A percentile compares a stretch with the other conserved stretches of the same genome.
Conservation (phyloP, 139 green algal genomes). For the Yamagishiella unicocca region DNA sequence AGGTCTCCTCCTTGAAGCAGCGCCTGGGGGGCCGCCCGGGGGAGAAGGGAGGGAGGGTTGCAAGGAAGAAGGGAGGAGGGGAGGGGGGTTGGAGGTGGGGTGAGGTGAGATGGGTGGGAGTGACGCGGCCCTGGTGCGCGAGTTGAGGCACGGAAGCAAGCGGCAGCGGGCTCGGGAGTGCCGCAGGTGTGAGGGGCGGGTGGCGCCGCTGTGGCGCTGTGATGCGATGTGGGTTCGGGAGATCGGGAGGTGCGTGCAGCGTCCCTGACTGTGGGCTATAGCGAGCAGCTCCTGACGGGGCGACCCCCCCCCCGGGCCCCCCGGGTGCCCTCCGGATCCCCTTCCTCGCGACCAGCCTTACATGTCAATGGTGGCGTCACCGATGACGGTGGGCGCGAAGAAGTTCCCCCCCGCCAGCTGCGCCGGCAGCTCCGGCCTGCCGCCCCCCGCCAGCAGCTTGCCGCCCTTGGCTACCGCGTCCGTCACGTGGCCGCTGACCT, state of each 20-base stretch:
- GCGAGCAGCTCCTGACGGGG: no score
- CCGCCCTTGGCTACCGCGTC: slow-evolving; percentile 92
- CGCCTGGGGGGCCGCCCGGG: slow-evolving; percentile 63
- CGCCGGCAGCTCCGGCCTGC: slow-evolving; percentile 50
- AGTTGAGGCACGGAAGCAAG: background rate
- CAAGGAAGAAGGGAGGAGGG: background rate
- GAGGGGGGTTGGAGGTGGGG: background rate
- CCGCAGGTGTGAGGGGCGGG: no score
- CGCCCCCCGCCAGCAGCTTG: slow-evolving; percentile 77
- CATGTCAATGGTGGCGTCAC: slow-evolving; percentile 83
- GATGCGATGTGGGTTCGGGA: no score
- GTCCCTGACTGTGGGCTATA: background rate
- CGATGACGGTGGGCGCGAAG: slow-evolving; percentile 90
- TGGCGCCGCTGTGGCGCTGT: no score
- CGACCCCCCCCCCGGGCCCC: no score
- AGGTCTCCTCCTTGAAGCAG: slow-evolving; percentile 93
- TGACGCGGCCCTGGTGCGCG: background rate
- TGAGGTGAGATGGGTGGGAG: background rate
- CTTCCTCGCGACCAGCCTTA: slow-evolving; percentile 20
- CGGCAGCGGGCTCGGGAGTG: no score
- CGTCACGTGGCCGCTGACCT: slow-evolving; percentile 77
- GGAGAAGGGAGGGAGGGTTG: background rate
- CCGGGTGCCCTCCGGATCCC: background rate
- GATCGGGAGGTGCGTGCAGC: background rate
- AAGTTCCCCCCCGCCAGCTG: slow-evolving; percentile 77